These are phyloP conservation scores for Theileria annulata DNA, from an alignment of 169 alveolate genomes.

Conservation along the genomic window DNA sequence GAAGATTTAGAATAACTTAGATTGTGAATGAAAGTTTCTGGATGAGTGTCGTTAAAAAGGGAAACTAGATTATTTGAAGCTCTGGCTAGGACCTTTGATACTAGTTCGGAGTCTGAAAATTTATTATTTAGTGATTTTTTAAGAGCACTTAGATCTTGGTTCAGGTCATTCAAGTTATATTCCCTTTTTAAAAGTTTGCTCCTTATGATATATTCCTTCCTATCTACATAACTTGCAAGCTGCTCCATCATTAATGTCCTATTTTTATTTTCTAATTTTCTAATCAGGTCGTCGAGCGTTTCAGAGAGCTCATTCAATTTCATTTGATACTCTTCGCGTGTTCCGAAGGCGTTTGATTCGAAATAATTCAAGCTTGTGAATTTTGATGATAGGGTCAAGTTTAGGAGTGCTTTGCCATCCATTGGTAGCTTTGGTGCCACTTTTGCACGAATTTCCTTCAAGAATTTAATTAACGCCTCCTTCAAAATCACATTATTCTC, in stretches of 20 bases:
- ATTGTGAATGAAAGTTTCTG: constrained; percentile 15
- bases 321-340: constrained; percentile 17
- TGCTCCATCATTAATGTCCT: constrained; percentile 26
- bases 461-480: constrained; percentile 41
- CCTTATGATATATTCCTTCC: constrained; percentile 21
- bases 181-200: constrained; percentile 11
- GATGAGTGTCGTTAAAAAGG: constrained; percentile 43
- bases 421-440: constrained; percentile 56
- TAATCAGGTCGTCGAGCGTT: constrained; percentile 44
- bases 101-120: constrained; percentile 49
- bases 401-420: constrained; percentile 34
- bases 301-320: constrained; percentile 13
- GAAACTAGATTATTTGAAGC: constrained; percentile 35
- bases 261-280: constrained; percentile 39
- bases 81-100: constrained; percentile 48
- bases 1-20: neutral
- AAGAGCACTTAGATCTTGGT: constrained; percentile 32
- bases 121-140: constrained; percentile 29
- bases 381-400: constrained; percentile 36
- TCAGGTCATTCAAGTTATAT: constrained; percentile 41
- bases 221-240: constrained; percentile 34
- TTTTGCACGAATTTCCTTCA: constrained; percentile 38
- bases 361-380: constrained; percentile 30
- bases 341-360: constrained; percentile 37
- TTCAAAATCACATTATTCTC: constrained; percentile 39